Evolutionary conservation across 106 monocot species (phyloP).

Genomic region (Gastrodia elata): DNA sequence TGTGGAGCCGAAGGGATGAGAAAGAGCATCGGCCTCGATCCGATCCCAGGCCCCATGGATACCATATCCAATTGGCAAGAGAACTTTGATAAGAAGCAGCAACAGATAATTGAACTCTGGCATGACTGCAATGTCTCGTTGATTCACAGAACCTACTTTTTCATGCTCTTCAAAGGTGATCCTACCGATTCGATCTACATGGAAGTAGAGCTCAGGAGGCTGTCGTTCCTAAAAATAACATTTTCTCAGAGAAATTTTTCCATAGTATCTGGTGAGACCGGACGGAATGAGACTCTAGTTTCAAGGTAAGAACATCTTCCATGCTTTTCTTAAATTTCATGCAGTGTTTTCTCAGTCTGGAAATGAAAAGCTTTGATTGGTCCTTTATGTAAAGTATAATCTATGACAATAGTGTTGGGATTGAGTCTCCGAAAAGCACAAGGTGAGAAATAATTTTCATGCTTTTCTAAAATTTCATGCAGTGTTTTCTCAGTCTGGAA

Average conservation of each 20-base stretch:
- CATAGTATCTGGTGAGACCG: constrained; percentile 14
- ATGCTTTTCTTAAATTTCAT: background rate
- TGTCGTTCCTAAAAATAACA: constrained; percentile 58
- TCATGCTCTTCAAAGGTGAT: constrained; percentile 85
- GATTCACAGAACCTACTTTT: constrained; percentile 83
- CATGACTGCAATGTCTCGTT: constrained; percentile 78
- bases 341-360: background rate
- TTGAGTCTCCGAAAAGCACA: no score
- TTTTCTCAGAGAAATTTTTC: constrained; percentile 20
- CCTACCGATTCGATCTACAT: constrained; percentile 87
- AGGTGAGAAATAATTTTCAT: constrained; percentile 18
- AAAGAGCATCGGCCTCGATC: constrained; percentile 43
- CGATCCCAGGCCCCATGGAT: constrained; percentile 31
- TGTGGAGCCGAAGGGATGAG: constrained; percentile 13
- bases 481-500: background rate
- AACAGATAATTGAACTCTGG: constrained; percentile 79
- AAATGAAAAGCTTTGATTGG: background rate
- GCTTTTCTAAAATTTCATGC: background rate
- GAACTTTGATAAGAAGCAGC: constrained; percentile 68
- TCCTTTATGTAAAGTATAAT: no score
- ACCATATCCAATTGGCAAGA: constrained; percentile 57
- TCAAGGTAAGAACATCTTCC: constrained; percentile 31
- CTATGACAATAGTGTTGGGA: no score
- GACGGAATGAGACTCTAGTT: constrained; percentile 15
- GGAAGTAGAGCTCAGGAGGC: constrained; percentile 90